These are phyloP conservation scores for Aspergillus sp. DNA, from an alignment of 2,329 filamentous ascomycete genomes.

Conservation along the genomic window DNA sequence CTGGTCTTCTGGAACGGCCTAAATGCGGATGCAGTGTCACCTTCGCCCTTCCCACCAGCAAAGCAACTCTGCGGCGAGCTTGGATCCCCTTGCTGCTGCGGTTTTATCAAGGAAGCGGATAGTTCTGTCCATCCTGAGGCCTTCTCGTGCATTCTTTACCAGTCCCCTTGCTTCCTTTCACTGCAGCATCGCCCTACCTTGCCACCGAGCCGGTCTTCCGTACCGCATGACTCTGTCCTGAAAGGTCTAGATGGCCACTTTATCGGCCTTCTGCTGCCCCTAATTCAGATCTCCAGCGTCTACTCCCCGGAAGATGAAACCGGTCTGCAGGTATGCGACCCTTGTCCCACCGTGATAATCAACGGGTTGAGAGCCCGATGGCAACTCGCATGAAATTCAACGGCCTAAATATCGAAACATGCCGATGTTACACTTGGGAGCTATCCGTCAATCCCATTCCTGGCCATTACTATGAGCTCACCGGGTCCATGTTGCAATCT, in stretches of 20 bases:
- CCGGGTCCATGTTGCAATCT: background rate
- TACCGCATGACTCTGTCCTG: too few species aligned
- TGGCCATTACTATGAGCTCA: background rate
- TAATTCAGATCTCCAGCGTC: background rate
- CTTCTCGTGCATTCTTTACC: background rate
- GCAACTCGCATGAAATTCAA: background rate
- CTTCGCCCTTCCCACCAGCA: background rate
- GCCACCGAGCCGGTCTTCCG: too few species aligned
- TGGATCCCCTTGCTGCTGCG: background rate
- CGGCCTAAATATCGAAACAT: background rate
- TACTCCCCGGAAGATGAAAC: background rate
- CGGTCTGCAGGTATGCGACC: constrained; percentile 2
- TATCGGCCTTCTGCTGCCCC: too few species aligned
- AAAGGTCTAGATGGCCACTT: too few species aligned
- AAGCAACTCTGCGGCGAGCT: background rate
- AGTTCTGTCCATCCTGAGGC: too few species aligned
- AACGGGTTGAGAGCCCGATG: background rate
- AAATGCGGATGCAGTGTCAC: constrained; percentile 2
- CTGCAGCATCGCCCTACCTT: background rate
- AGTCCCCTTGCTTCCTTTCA: background rate
- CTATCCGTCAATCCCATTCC: background rate
- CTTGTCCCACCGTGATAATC: constrained; percentile 9
- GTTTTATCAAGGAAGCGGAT: background rate
- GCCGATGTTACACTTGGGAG: background rate
- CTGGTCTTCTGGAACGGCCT: background rate